Evolutionary conservation across 225 moss, liverwort and hornwort genomes (phyloP).

Genomic region (Polytrichum commune): DNA sequence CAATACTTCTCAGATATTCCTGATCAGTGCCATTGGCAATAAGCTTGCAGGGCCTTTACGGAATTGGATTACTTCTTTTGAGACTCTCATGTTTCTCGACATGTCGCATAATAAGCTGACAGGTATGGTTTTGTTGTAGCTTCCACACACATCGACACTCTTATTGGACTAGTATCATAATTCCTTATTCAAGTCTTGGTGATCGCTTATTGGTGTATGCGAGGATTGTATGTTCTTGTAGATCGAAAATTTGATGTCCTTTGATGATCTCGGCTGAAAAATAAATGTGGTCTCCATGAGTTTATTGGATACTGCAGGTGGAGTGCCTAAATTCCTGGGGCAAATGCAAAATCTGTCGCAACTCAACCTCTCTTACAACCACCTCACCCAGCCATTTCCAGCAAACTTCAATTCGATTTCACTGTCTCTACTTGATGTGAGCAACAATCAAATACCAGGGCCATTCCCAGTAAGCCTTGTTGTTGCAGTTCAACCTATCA

Average conservation of each 20-base stretch:
- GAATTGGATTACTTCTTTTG: neutral
- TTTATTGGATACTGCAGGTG: neutral
- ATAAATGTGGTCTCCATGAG: no score
- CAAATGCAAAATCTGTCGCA: neutral
- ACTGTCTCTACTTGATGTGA: neutral
- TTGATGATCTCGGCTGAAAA: no score
- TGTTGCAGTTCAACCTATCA: no score
- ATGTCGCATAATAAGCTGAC: neutral
- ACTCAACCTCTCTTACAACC: no score
- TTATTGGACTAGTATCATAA: neutral
- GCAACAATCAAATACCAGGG: neutral
- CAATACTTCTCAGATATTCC: neutral
- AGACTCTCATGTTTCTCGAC: neutral
- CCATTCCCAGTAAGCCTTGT: neutral
- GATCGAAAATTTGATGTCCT: neutral
- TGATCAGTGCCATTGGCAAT: neutral
- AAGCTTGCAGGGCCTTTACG: constrained; percentile 1
- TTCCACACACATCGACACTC: neutral
- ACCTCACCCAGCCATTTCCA: neutral
- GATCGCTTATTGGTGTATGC: neutral
- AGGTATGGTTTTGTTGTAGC: neutral
- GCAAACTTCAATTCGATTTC: neutral
- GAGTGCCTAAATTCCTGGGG: neutral
- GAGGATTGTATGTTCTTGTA: neutral
- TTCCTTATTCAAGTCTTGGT: neutral